Percentiles rank a stretch among this genome's conserved stretches.
phyloP scores from a whole-genome alignment of 2,329 filamentous ascomycete species.

The Berkeleyomyces rouxiae region DNA sequence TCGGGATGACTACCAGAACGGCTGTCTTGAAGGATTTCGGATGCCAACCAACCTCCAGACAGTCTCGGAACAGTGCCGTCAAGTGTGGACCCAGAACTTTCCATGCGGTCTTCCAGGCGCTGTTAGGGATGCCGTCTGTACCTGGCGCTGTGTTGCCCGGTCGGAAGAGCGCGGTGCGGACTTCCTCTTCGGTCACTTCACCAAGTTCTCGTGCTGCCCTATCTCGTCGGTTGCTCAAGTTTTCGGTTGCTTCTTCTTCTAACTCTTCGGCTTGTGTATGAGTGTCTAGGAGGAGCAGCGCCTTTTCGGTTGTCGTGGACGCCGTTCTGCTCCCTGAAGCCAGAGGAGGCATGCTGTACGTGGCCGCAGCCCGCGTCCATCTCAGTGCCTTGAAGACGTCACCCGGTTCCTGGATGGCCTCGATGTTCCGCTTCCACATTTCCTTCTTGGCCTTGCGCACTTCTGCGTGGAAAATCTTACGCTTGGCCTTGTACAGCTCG shows the following conservation, averaged over 20 bases:
- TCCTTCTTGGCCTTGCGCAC: too few species aligned
- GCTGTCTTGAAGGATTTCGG: too few species aligned
- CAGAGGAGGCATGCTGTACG: background rate
- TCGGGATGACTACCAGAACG: too few species aligned
- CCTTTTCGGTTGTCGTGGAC: background rate
- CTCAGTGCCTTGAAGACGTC: background rate
- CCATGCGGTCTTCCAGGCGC: background rate
- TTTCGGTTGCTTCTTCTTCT: too few species aligned
- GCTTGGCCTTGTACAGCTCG: too few species aligned
- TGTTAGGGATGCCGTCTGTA: background rate
- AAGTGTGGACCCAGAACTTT: background rate
- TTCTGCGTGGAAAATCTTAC: too few species aligned
- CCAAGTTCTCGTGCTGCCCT: too few species aligned
- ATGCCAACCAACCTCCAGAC: background rate
- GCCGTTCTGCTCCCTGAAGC: background rate
- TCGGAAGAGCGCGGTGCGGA: background rate
- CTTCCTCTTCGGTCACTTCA: too few species aligned
- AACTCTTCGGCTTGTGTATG: too few species aligned
- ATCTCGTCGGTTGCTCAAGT: too few species aligned
- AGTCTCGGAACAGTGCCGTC: background rate
- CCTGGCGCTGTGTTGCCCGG: background rate
- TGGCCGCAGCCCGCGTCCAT: background rate
- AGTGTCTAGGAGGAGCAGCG: background rate
- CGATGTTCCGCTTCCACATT: too few species aligned
- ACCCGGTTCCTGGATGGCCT: background rate